Base-by-base conservation (phyloP, 306 rosid species). In the Quillaja saponaria region DNA sequence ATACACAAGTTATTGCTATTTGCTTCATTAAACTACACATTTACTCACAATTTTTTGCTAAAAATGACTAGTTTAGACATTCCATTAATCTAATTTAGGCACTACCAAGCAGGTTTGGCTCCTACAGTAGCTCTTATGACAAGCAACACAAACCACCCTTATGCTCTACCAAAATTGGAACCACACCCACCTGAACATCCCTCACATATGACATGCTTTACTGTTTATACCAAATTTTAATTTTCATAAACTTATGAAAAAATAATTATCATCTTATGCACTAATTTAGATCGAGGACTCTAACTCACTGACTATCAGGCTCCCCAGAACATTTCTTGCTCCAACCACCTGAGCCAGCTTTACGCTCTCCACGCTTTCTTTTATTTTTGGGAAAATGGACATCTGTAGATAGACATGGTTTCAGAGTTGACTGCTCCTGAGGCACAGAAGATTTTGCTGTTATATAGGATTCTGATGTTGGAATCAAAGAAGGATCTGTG, bases 321-420 rank as follows among this genome's bases (percentile, higher is more conserved):
- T 86, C 88, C 9, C 87, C 78, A 0, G 90, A 76, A 70, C 85
- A 78, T 73, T 75, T 79, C 92, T 71, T 84, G 85, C 62, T 88
- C 96, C 97, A 91, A 34, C 80, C 78, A 68, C 60, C 88, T 0
- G 90, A 83, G 52, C 92, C 90, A 2, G 97, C 90, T 81, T 78
- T 88, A 39, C 97, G 84, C 62, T 88, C 97, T 68, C 92, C 96
- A 19, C 96, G 77, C 75, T 84, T 91, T 75, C 95, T 78, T 72
- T 91, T 91, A 65, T 55, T 74, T 67, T 64, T 76, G 13, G 86
- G 85, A 58, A 88, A 48, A 55, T 77, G 71, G 17, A 74, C 88
- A 61, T 91, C 90, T n/a, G 71, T 59, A 19, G 75, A 75, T 34
- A 84, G 59, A 49, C 85, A 78, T 19, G 85, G 64, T 63, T 77